Conservation (phyloP, 1,284 basidiomycete genomes). For the Athelia psychrophila region DNA sequence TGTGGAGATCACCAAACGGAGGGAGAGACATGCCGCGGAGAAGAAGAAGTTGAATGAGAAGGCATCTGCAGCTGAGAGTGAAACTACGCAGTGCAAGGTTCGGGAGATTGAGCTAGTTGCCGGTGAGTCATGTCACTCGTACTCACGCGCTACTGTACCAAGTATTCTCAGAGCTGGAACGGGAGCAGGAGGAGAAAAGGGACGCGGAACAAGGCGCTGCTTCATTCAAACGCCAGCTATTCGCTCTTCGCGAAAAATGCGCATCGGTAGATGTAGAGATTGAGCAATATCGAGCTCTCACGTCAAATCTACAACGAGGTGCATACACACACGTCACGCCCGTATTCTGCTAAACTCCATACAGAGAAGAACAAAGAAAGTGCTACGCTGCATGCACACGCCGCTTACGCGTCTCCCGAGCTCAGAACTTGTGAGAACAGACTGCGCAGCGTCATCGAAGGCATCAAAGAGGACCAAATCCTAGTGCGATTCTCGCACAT, state of each 20-base stretch:
- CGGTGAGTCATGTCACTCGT: slow-evolving; percentile 37
- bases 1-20: slow-evolving; percentile 57
- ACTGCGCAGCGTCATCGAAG: slow-evolving; percentile 69
- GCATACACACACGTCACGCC: slow-evolving; percentile 7
- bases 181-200: slow-evolving; percentile 67
- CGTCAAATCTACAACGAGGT: slow-evolving; percentile 64
- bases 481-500: slow-evolving; percentile 72
- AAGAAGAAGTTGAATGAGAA: slow-evolving; percentile 59
- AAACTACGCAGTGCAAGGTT: slow-evolving; percentile 69
- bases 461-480: slow-evolving; percentile 69
- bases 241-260: slow-evolving; percentile 55
- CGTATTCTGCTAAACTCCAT: no score
- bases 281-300: slow-evolving; percentile 59
- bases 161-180: slow-evolving; percentile 51
- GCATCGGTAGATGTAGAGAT: slow-evolving; percentile 62
- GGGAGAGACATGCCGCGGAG: slow-evolving; percentile 52
- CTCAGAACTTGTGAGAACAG: slow-evolving; percentile 54
- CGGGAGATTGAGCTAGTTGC: slow-evolving; percentile 70
- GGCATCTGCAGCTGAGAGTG: slow-evolving; percentile 52
- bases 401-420: slow-evolving; percentile 54
- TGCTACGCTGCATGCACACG: slow-evolving; percentile 55
- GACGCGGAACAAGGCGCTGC: slow-evolving; percentile 63
- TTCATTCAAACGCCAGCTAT: slow-evolving; percentile 60
- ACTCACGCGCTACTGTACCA: not conserved
- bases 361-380: slow-evolving; percentile 72